These are phyloP conservation scores for Cornus florida DNA, from an alignment of 148 eudicot genomes.

Conservation along the genomic window DNA sequence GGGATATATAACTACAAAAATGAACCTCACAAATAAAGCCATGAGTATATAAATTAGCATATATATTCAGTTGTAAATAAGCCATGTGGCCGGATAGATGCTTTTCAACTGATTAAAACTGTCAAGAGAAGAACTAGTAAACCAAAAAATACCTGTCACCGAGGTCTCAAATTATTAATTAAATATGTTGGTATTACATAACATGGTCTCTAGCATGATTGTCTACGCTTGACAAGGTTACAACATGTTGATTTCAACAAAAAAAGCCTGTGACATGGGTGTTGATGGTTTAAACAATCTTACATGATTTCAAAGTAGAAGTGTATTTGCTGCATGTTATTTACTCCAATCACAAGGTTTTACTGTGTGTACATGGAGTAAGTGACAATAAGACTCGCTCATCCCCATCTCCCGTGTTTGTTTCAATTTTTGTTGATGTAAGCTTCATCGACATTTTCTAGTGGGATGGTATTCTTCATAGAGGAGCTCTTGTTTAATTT, in stretches of 20 bases:
- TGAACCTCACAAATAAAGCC: not conserved
- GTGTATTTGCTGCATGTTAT: not conserved
- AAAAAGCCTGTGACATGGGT: not conserved
- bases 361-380: not conserved
- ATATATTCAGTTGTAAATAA: no score
- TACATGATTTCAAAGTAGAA: not conserved
- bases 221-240: not conserved
- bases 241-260: not conserved
- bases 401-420: not conserved
- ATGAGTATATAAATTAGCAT: not conserved
- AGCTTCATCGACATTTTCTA: not conserved
- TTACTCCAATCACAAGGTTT: not conserved
- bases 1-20: no score
- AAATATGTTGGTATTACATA: not conserved
- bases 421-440: not conserved
- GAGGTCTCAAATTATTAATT: not conserved
- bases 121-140: no score
- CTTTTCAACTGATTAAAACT: no score
- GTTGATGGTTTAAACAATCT: not conserved
- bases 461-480: not conserved
- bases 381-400: not conserved
- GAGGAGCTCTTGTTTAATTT: not conserved
- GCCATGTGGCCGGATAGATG: not conserved
- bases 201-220: not conserved
- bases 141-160: not conserved